These are phyloP conservation scores for Colletotrichum shisoi DNA, from an alignment of 2,329 filamentous ascomycete species.

Conservation along the genomic window DNA sequence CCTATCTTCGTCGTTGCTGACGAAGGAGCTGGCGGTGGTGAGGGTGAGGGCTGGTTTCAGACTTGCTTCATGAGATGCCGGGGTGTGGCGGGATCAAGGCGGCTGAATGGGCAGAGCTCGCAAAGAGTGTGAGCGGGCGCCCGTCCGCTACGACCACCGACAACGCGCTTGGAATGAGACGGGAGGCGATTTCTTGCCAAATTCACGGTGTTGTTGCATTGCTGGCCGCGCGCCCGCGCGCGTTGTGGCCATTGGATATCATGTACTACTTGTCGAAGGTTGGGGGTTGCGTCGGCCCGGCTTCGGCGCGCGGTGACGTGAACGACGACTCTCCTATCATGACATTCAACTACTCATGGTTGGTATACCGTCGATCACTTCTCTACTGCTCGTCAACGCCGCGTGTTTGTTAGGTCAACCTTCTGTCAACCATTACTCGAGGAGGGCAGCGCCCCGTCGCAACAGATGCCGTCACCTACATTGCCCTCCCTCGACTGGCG, in stretches of 20 bases:
- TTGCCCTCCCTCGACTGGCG: not conserved
- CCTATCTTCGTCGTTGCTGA: not conserved
- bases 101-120: slow-evolving; percentile 16
- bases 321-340: not conserved
- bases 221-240: not conserved
- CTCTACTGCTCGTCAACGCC: not conserved
- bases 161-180: slow-evolving; percentile 7
- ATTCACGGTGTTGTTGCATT: slow-evolving; percentile 1
- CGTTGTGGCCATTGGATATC: not conserved
- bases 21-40: not conserved
- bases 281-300: too few species aligned
- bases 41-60: slow-evolving; percentile 49
- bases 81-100: slow-evolving; percentile 37
- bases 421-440: not conserved
- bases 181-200: not conserved
- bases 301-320: not conserved
- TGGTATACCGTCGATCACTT: not conserved
- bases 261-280: too few species aligned
- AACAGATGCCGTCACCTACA: too few species aligned
- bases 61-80: slow-evolving; percentile 51
- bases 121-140: slow-evolving; percentile 19
- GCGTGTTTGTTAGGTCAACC: too few species aligned
- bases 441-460: not conserved
- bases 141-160: not conserved
- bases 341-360: too few species aligned